These are phyloP conservation scores for Claviceps capensis DNA, from an alignment of 2,329 filamentous ascomycete genomes.

Conservation along the genomic window DNA sequence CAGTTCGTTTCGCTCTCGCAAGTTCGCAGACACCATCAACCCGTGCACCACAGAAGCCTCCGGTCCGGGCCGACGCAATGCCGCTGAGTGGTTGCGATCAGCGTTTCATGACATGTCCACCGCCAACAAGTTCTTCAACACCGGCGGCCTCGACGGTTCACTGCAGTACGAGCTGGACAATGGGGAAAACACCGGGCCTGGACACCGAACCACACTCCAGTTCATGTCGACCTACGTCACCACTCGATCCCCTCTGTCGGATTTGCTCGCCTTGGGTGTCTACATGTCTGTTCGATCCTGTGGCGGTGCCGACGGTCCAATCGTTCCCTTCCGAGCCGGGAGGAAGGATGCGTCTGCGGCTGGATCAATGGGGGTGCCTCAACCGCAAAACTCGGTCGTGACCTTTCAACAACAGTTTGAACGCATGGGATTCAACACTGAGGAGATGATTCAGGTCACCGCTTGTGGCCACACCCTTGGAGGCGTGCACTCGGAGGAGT, in stretches of 20 bases:
- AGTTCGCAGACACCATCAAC: conserved; percentile 42
- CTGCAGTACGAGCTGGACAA: conserved; percentile 43
- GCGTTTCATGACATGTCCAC: conserved; percentile 51
- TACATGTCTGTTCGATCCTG: conserved; percentile 46
- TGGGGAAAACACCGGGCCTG: conserved; percentile 43
- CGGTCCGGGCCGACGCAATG: conserved; percentile 40
- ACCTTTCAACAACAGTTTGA: conserved; percentile 41
- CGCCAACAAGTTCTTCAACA: conserved; percentile 30
- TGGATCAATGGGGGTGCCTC: conserved; percentile 37
- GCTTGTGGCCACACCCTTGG: conserved; percentile 50
- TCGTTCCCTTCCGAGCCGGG: conserved; percentile 37
- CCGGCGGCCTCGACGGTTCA: conserved; percentile 45
- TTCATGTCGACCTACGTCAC: conserved; percentile 42
- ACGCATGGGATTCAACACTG: conserved; percentile 40
- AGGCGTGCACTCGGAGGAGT: conserved; percentile 41
- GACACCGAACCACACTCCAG: conserved; percentile 37
- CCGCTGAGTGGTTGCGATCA: conserved; percentile 47
- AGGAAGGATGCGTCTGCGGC: conserved; percentile 37
- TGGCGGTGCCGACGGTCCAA: conserved; percentile 31
- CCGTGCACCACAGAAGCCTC: conserved; percentile 41
- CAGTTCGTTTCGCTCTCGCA: conserved; percentile 36
- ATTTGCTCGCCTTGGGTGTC: conserved; percentile 44
- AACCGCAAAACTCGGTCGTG: conserved; percentile 38
- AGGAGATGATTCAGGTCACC: conserved; percentile 46
- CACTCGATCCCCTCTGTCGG: conserved; percentile 36